Conservation (phyloP, 2,329 filamentous ascomycete genomes). For the Trichophyton benhamiae region DNA sequence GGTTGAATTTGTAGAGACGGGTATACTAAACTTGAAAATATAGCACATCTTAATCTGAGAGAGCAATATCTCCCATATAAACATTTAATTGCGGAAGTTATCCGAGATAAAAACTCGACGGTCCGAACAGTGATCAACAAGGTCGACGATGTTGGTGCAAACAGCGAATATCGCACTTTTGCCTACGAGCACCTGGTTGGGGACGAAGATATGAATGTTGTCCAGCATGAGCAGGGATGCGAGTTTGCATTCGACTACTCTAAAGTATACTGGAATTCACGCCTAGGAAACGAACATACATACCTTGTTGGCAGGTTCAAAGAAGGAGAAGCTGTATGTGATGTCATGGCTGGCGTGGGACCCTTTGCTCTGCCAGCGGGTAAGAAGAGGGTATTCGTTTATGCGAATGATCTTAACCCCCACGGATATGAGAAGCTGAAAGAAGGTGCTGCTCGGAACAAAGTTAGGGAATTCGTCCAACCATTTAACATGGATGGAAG, state of each 20-base stretch:
- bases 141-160: constrained; percentile 70
- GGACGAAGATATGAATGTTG: constrained; percentile 68
- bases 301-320: constrained; percentile 64
- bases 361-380: constrained; percentile 89
- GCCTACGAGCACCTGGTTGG: constrained; percentile 81
- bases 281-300: constrained; percentile 78
- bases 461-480: constrained; percentile 61
- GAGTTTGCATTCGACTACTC: constrained; percentile 87
- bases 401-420: constrained; percentile 94
- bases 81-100: constrained; percentile 66
- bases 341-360: constrained; percentile 95
- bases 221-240: constrained; percentile 70
- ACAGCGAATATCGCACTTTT: constrained; percentile 83
- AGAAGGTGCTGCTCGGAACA: constrained; percentile 63
- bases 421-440: constrained; percentile 65
- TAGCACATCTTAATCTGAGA: constrained; percentile 81
- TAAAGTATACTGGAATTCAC: constrained; percentile 96
- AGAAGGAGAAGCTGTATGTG: constrained; percentile 78
- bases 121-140: constrained; percentile 94
- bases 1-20: neutral
- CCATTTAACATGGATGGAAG: constrained; percentile 74
- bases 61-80: constrained; percentile 77
- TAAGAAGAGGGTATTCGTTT: constrained; percentile 81
- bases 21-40: neutral
- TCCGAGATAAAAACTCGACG: constrained; percentile 76